phyloP scores from a whole-genome alignment of 1,139 yeast species.

The Saccharomyces pastorianus region DNA sequence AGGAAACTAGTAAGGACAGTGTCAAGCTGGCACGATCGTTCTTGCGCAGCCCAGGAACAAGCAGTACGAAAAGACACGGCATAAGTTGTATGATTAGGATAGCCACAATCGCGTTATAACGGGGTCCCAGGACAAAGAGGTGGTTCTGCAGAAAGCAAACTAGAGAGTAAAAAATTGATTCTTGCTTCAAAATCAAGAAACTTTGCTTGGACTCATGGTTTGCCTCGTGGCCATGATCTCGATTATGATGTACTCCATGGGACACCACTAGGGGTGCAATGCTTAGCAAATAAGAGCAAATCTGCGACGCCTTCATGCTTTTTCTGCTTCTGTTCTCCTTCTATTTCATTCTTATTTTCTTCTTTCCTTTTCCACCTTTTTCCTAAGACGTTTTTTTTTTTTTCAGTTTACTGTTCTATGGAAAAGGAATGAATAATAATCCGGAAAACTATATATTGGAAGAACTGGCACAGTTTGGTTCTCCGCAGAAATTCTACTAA shows the following conservation, averaged over 20 bases:
- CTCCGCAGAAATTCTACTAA: not conserved
- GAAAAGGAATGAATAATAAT: no score
- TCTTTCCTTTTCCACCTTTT: not conserved
- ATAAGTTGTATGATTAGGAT: slow-evolving; percentile 55
- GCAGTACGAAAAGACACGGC: slow-evolving; percentile 47
- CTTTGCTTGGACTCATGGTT: not conserved
- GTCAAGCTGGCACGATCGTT: slow-evolving; percentile 33
- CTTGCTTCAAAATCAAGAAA: not conserved
- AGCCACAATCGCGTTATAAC: slow-evolving; percentile 52
- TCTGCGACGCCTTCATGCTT: not conserved
- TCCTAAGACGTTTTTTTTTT: not conserved
- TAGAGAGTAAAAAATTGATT: not conserved
- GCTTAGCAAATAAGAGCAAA: not conserved
- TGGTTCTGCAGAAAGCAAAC: slow-evolving; percentile 2
- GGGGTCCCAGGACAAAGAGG: slow-evolving; percentile 17
- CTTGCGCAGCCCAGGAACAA: slow-evolving; percentile 39
- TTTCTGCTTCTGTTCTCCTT: not conserved
- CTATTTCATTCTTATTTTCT: not conserved
- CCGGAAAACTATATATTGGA: not conserved
- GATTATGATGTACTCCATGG: slow-evolving; percentile 7
- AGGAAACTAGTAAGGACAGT: slow-evolving; percentile 47
- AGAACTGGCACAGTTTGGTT: not conserved
- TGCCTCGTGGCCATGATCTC: slow-evolving; percentile 4
- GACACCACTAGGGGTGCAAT: not conserved
- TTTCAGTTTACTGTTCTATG: not conserved